Conservation (phyloP, 768 basidiomycete genomes). For the Suillus spraguei region DNA sequence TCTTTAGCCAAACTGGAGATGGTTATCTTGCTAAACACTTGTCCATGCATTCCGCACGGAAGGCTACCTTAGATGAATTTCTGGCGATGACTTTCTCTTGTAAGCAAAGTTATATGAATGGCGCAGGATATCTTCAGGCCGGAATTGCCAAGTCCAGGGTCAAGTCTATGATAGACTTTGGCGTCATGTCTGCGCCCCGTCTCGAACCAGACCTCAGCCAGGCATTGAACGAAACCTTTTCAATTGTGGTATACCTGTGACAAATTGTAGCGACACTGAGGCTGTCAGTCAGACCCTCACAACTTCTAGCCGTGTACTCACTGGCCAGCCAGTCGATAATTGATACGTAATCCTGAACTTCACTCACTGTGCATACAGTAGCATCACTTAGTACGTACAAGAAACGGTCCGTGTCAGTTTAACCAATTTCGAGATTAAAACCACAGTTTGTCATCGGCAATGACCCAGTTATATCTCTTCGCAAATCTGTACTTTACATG, state of each 20-base stretch:
- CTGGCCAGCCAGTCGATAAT: not conserved
- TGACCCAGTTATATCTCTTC: slow-evolving; percentile 38
- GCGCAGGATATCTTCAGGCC: too few species aligned
- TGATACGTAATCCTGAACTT: not conserved
- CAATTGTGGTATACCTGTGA: too few species aligned
- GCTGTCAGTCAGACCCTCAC: too few species aligned
- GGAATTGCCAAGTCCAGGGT: too few species aligned
- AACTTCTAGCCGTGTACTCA: too few species aligned
- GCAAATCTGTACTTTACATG: slow-evolving; percentile 8
- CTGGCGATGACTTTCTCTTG: not conserved
- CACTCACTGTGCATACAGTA: not conserved
- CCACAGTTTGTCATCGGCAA: slow-evolving; percentile 26
- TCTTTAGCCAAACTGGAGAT: not conserved
- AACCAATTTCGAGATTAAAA: not conserved
- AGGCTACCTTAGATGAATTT: not conserved
- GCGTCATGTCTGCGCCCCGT: too few species aligned
- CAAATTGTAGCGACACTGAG: too few species aligned
- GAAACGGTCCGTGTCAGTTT: not conserved
- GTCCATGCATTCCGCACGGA: not conserved
- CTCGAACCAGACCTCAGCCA: too few species aligned
- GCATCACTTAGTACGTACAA: not conserved
- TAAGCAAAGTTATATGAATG: too few species aligned
- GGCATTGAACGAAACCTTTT: too few species aligned
- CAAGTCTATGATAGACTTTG: too few species aligned
- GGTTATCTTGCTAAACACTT: not conserved